These are phyloP conservation scores for Phytomonas francai DNA, from an alignment of 208 protist species.

Conservation along the genomic window DNA sequence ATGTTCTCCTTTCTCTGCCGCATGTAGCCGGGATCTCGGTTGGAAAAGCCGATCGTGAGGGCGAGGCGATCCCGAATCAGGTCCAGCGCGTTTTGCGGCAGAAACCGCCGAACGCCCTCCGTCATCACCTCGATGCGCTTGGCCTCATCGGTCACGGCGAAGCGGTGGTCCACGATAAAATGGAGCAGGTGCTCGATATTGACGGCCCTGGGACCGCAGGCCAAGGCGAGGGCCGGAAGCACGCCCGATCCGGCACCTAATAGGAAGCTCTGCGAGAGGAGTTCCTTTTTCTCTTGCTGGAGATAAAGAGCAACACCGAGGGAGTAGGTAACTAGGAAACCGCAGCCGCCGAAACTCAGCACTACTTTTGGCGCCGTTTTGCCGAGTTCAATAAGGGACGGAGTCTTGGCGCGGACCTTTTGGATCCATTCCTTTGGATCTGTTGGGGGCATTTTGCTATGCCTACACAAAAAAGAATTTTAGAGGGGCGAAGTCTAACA, in stretches of 20 bases:
- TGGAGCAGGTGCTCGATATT: conserved; percentile 76
- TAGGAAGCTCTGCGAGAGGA: conserved; percentile 66
- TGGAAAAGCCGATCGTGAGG: conserved; percentile 84
- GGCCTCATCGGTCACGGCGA: conserved; percentile 70
- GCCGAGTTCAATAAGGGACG: conserved; percentile 75
- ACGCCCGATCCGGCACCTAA: conserved; percentile 76
- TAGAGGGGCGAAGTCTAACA: not conserved
- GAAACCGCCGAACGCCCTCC: conserved; percentile 62
- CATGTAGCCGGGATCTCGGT: conserved; percentile 80
- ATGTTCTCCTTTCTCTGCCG: conserved; percentile 69
- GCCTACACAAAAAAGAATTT: not conserved
- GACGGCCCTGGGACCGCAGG: conserved; percentile 54
- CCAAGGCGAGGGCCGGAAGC: conserved; percentile 73
- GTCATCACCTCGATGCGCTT: conserved; percentile 58
- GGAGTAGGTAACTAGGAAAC: conserved; percentile 80
- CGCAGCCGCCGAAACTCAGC: conserved; percentile 79
- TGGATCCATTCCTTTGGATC: conserved; percentile 57
- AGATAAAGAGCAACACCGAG: conserved; percentile 86
- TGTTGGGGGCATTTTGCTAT: conserved; percentile 39
- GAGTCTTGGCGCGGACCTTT: conserved; percentile 77
- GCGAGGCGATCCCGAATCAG: conserved; percentile 69
- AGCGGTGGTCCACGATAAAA: conserved; percentile 73
- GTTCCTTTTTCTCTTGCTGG: conserved; percentile 76
- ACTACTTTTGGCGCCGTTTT: conserved; percentile 74
- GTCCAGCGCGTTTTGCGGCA: conserved; percentile 63